Evolutionary conservation across 306 rosid species (phyloP), one percentile per base, ranked within the genome.

Genomic region (Arachis hypogaea): DNA sequence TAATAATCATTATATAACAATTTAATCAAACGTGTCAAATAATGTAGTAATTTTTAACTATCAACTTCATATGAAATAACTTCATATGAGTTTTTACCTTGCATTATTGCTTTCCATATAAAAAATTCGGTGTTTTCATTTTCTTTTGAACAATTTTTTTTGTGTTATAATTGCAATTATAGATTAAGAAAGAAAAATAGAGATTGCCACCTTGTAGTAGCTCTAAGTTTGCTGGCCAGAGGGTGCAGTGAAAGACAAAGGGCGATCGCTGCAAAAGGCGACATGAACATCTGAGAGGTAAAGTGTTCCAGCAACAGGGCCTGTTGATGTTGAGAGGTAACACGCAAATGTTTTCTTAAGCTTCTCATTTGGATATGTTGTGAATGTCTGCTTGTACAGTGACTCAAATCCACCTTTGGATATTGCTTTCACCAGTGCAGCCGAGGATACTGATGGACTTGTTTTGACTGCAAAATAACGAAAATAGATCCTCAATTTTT

Each of bases 291-390:
- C 33, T 7, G 89, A 85, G 5, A 85, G 80, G 69, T 85, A 85
- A 11, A 85, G 86, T 10, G 89, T 85, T 74, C 89, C 89, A 4
- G 89, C 82, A 66, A 85, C 85, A 6, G 86, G 86, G 2, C 89
- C 89, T 1, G 89, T 59, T 51, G 85, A 63, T 28, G 89, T 82
- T 46, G 89, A 85, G 33, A 85, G 78, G 70, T 85, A 74, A 74
- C 75, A 85, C 9, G 89, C 89, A 66, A 85, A 85, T 61, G 30
- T 80, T 74, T 85, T 85, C 44, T 77, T 80, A 58, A 85, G 85
- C 62, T 79, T 85, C 80, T 85, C 86, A 36, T 82, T 61, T 65
- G 83, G 81, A 58, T 55, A 71, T 28, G 83, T 82, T 11, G 79
- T 33, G 83, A 85, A 85, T 43, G 54, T 77, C 47, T 85, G 89